Evolutionary conservation across 805 yeast species (phyloP).

Genomic region (Yarrowia osloensis): DNA sequence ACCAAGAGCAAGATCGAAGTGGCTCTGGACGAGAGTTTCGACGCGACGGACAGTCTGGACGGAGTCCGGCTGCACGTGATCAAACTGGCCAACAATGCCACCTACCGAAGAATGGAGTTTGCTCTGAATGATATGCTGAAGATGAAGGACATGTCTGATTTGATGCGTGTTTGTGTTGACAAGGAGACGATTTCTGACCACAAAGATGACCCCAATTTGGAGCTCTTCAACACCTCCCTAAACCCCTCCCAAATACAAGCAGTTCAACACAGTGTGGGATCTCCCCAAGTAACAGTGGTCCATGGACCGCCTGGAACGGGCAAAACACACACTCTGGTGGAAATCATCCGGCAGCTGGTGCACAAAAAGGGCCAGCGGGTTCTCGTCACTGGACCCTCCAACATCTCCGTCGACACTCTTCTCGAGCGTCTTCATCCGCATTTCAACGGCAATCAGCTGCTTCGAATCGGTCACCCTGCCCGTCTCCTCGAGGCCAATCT

Average conservation of each 20-base stretch:
- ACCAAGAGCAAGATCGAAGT: constrained; percentile 53
- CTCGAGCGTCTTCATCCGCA: constrained; percentile 65
- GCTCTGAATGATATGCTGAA: constrained; percentile 68
- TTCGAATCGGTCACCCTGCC: constrained; percentile 94
- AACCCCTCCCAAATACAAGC: constrained; percentile 77
- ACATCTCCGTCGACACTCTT: constrained; percentile 88
- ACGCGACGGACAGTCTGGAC: constrained; percentile 48
- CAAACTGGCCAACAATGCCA: constrained; percentile 50
- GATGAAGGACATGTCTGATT: constrained; percentile 44
- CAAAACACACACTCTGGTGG: constrained; percentile 81
- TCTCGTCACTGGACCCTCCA: constrained; percentile 91
- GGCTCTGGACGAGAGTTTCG: constrained; percentile 61
- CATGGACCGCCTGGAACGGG: constrained; percentile 89
- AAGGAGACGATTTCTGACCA: constrained; percentile 5
- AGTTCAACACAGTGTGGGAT: constrained; percentile 59
- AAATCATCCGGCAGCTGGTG: constrained; percentile 71
- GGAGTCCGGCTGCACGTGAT: constrained; percentile 62
- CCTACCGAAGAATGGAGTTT: constrained; percentile 63
- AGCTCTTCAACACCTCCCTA: constrained; percentile 50
- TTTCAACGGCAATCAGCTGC: constrained; percentile 51
- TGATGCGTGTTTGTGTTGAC: constrained; percentile 53
- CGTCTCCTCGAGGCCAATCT: constrained; percentile 63
- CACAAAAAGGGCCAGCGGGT: constrained; percentile 54
- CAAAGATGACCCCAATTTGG: constrained; percentile 33
- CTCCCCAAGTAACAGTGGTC: constrained; percentile 54